A percentile compares a stretch with the other conserved stretches of the same genome.
Evolutionary conservation across 805 yeast genomes (phyloP).

Genomic region (Starmera dryadoides): DNA sequence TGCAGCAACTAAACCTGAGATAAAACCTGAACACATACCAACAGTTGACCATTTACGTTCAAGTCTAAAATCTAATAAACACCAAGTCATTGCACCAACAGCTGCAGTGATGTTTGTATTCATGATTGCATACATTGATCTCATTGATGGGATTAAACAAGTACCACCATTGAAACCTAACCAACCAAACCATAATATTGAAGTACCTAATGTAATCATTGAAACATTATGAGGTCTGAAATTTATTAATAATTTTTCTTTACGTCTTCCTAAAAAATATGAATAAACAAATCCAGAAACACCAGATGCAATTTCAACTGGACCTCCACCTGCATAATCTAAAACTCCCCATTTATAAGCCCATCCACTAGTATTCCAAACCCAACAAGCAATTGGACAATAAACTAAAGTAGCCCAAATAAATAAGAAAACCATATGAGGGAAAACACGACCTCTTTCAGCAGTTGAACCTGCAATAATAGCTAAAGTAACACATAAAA

Average conservation of each 20-base stretch:
- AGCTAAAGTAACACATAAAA: conserved; percentile 84
- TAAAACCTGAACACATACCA: conserved; percentile 91
- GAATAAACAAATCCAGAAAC: conserved; percentile 84
- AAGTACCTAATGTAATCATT: conserved; percentile 82
- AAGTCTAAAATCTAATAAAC: conserved; percentile 78
- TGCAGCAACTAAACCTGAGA: conserved; percentile 94
- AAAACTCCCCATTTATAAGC: conserved; percentile 86
- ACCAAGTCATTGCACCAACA: conserved; percentile 90
- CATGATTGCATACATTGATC: conserved; percentile 85
- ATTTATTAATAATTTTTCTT: conserved; percentile 66
- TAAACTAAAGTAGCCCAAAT: conserved; percentile 89
- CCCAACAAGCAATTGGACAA: conserved; percentile 94
- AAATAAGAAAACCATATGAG: conserved; percentile 75
- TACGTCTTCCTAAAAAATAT: conserved; percentile 75
- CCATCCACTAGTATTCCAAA: conserved; percentile 94
- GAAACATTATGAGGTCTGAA: conserved; percentile 95
- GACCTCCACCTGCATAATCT: conserved; percentile 98
- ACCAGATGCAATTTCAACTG: conserved; percentile 90
- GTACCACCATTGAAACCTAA: conserved; percentile 91
- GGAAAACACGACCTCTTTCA: conserved; percentile 86
- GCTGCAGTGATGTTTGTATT: conserved; percentile 88
- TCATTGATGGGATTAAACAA: conserved; percentile 71
- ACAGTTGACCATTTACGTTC: conserved; percentile 92
- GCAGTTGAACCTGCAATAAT: conserved; percentile 90
- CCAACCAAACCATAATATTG: conserved; percentile 92